Base-by-base conservation (phyloP, 202 grass and related monocot genomes). In the Saccharum hybrid region DNA sequence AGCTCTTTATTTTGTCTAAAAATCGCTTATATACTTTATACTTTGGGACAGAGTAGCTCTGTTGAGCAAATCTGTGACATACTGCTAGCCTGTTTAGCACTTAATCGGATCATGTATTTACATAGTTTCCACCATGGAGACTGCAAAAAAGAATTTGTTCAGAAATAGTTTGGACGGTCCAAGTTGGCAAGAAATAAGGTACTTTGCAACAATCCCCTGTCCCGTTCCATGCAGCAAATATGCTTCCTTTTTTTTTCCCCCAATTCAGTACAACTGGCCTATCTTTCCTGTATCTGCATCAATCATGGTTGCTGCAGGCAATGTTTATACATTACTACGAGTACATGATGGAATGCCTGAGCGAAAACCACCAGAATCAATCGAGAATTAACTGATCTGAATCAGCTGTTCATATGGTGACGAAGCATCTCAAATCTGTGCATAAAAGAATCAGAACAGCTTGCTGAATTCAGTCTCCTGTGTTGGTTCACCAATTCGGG, bases 391-490 rank as follows among this genome's bases (percentile, higher is more conserved):
- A 62, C 66, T 10, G 19, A 84, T 78, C 64, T 33, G 71, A 79
- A 86, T 74, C 75, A 78, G 72, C 68, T 90, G 75, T 71, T 26
- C 80, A 74, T 45, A 66, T 57, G 69, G 64, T 34, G 61, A 66
- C 31, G 70, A 71, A 83, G 52, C 59, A 73, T 78, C 68, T 79
- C 38, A 76, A 81, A 65, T 65, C 71, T 82, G 37, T 90, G 83
- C 68, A 88, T 2, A 78, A 82, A 78, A 79, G 79, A 83, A 73
- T 98, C 85, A 98, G 65, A 83, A 98, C 71, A 94, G 67, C 83
- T 98, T 98, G 83, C 90, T 98, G 71, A 91, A 94, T 83, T 91
- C 90, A 7, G 85, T 88, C 38, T 84, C 84, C 74, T 72, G 92
- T n/a, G 88, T 23, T 37, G 87, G 81, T 74, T 98, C 95, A 69